These are phyloP conservation scores for Eucalyptus tenuipes DNA, from an alignment of 345 rosid species.

Conservation along the genomic window DNA sequence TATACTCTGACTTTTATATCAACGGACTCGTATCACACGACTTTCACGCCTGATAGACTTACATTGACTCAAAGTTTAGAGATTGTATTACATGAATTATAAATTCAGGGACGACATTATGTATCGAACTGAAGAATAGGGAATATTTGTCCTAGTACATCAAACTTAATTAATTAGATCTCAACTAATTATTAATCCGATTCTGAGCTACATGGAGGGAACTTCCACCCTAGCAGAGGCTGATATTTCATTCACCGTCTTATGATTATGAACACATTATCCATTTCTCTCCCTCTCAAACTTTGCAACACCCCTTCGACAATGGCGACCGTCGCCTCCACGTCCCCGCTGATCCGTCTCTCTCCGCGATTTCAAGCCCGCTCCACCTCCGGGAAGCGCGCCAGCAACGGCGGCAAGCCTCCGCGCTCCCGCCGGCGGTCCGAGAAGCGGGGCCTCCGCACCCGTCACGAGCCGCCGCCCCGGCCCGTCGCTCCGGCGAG, in stretches of 20 bases:
- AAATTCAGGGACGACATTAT: no score
- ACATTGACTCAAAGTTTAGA: no score
- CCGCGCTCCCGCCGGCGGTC: conserved; percentile 1
- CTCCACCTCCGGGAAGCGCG: conserved; percentile 15
- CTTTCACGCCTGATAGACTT: accelerated
- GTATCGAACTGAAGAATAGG: no score
- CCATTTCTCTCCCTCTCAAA: not conserved
- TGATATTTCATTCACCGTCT: not conserved
- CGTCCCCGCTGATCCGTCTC: conserved; percentile 3
- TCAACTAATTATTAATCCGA: no score
- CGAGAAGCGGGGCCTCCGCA: conserved; percentile 8
- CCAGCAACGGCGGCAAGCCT: not conserved
- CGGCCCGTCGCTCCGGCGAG: conserved; percentile 4
- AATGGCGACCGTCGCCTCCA: not conserved
- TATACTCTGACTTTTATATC: no score
- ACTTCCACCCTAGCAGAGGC: no score
- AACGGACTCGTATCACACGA: accelerated
- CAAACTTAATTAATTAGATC: no score
- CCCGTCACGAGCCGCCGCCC: conserved; percentile 18
- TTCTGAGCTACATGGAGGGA: no score
- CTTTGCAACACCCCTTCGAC: not conserved
- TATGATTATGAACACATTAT: not conserved
- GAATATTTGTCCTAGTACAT: no score
- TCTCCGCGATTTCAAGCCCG: conserved; percentile 44
- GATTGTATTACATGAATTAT: accelerated